A percentile compares a stretch with the other conserved stretches of the same genome.
phyloP scores from a whole-genome alignment of 139 green algal genomes.

The Chlamydomonas applanata region DNA sequence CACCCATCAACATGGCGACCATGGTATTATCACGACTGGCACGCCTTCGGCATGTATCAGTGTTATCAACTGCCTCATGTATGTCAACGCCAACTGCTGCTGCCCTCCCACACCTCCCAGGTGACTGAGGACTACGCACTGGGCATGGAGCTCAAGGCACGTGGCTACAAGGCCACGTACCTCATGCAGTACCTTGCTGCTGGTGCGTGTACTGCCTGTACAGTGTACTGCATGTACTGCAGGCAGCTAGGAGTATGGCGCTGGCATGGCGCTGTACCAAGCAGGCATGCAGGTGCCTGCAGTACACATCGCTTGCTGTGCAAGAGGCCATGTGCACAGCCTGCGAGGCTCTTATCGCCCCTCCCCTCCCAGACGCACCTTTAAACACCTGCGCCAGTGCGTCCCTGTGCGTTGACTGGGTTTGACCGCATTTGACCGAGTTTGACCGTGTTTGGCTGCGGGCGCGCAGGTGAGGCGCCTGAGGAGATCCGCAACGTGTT shows the following conservation, averaged over 20 bases:
- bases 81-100: background rate
- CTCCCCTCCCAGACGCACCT: too few species aligned
- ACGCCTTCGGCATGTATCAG: too few species aligned
- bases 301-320: background rate
- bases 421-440: background rate
- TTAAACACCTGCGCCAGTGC: background rate
- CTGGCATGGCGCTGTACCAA: too few species aligned
- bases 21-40: too few species aligned
- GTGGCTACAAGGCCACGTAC: constrained; percentile 22
- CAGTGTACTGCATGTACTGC: background rate
- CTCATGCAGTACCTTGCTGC: constrained; percentile 28
- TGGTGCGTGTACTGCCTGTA: background rate
- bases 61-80: background rate
- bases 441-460: background rate
- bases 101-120: too few species aligned
- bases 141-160: constrained; percentile 47
- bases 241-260: too few species aligned
- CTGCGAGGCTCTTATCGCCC: too few species aligned
- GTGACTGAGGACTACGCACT: constrained; percentile 47
- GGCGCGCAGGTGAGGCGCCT: constrained; percentile 75
- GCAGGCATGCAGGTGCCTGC: too few species aligned
- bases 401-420: background rate
- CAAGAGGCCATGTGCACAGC: too few species aligned
- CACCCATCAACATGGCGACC: too few species aligned
- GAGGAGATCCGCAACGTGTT: constrained; percentile 83